phyloP scores from a whole-genome alignment of 805 yeast genomes.

The Suhomyces vadensis region DNA sequence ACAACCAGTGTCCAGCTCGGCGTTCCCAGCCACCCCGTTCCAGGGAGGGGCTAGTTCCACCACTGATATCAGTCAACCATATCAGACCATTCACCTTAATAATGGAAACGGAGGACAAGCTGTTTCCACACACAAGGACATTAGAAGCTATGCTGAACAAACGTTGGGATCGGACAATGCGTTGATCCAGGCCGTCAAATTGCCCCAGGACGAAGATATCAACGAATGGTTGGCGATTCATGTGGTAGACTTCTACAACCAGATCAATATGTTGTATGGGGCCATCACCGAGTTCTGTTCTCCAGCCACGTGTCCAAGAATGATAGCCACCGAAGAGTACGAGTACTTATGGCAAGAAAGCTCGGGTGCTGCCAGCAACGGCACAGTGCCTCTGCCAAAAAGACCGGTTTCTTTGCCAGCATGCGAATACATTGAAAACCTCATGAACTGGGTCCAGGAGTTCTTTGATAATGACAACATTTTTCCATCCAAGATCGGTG shows the following conservation, averaged over 20 bases:
- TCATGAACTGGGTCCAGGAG: conserved; percentile 95
- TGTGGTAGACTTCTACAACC: conserved; percentile 96
- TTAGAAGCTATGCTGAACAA: conserved; percentile 88
- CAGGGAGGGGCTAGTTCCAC: conserved; percentile 8
- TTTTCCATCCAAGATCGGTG: conserved; percentile 88
- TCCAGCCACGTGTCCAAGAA: conserved; percentile 89
- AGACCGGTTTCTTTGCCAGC: conserved; percentile 89
- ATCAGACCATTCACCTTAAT: conserved; percentile 30
- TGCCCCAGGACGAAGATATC: conserved; percentile 89
- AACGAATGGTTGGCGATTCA: conserved; percentile 97
- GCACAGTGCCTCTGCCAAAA: conserved; percentile 36
- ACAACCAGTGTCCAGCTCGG: conserved; percentile 36
- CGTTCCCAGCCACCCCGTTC: conserved; percentile 31
- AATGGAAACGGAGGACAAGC: conserved; percentile 25
- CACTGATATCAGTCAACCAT: conserved; percentile 18
- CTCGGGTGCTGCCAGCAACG: conserved; percentile 34
- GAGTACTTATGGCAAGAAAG: conserved; percentile 97
- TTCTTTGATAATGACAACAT: conserved; percentile 86
- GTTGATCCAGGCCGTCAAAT: conserved; percentile 85
- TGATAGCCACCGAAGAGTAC: conserved; percentile 97
- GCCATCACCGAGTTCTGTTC: conserved; percentile 96
- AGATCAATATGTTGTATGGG: conserved; percentile 93
- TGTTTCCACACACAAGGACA: conserved; percentile 63
- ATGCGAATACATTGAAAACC: conserved; percentile 89
- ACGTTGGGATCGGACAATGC: conserved; percentile 93